phyloP scores from a whole-genome alignment of 2,329 filamentous ascomycete species.

The Neonectria coccinea region DNA sequence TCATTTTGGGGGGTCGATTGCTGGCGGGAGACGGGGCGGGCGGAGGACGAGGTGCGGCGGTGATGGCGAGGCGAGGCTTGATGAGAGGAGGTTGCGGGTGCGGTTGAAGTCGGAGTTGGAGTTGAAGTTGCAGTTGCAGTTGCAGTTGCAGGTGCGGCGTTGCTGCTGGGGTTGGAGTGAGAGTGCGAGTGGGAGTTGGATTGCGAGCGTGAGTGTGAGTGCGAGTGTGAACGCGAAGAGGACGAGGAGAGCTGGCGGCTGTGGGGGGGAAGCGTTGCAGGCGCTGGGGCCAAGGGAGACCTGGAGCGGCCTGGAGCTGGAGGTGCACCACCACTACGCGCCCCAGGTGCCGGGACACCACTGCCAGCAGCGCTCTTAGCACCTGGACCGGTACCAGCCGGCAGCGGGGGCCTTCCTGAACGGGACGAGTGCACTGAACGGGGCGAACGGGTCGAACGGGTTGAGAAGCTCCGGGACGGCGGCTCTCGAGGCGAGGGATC shows the following conservation, averaged over 20 bases:
- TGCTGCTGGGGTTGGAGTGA: conserved; percentile 34
- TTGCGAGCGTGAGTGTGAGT: conserved; percentile 41
- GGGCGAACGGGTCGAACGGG: conserved; percentile 49
- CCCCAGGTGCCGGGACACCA: conserved; percentile 5
- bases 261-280: conserved; percentile 36
- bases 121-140: no score
- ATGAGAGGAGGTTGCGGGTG: conserved; percentile 38
- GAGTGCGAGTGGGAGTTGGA: conserved; percentile 35
- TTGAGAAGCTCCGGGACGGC: conserved; percentile 52
- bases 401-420: conserved; percentile 30
- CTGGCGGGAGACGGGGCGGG: conserved; percentile 55
- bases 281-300: conserved; percentile 30
- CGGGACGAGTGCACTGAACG: conserved; percentile 43
- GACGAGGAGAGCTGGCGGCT: conserved; percentile 42
- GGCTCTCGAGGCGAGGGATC: conserved; percentile 42
- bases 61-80: conserved; percentile 48
- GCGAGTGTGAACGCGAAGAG: conserved; percentile 38
- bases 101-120: conserved; percentile 32
- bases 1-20: conserved; percentile 70
- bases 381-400: conserved; percentile 30
- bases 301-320: conserved; percentile 35
- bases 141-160: no score
- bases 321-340: conserved; percentile 9
- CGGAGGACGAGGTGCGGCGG: conserved; percentile 56
- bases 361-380: conserved; percentile 14